phyloP scores from a whole-genome alignment of 192 early-diverging fungal genomes.

The Dissophora ornata region DNA sequence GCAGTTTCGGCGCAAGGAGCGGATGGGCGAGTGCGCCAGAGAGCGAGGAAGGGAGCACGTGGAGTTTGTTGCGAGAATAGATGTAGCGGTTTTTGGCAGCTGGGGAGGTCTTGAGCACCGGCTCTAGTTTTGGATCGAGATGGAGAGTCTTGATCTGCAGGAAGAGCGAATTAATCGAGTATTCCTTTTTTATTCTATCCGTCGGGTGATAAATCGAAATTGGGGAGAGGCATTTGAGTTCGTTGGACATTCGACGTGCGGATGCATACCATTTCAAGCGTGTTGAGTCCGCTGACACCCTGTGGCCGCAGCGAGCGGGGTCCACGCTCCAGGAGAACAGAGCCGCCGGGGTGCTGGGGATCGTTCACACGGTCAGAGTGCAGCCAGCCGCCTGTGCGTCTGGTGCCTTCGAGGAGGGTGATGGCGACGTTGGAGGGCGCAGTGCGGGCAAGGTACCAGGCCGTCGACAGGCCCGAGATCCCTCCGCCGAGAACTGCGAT shows the following conservation, averaged over 20 bases:
- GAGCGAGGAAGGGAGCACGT: conserved; percentile 67
- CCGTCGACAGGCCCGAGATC: conserved; percentile 87
- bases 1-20: conserved; percentile 62
- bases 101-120: conserved; percentile 69
- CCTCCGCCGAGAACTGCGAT: conserved; percentile 93
- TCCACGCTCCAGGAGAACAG: conserved; percentile 80
- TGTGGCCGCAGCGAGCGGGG: conserved; percentile 86
- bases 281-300: conserved; percentile 73
- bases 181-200: no score
- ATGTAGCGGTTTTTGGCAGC: conserved; percentile 89
- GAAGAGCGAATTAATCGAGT: no score
- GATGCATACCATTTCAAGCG: conserved; percentile 86
- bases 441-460: conserved; percentile 77
- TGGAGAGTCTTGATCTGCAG: conserved; percentile 70
- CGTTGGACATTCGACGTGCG: no score
- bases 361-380: conserved; percentile 67
- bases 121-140: conserved; percentile 67
- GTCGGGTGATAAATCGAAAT: no score
- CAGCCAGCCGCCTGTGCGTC: conserved; percentile 90
- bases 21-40: conserved; percentile 30
- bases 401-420: conserved; percentile 74
- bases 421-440: conserved; percentile 63
- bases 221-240: no score
- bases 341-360: conserved; percentile 21
- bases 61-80: conserved; percentile 74